A percentile compares a stretch with the other conserved stretches of the same genome.
These are phyloP conservation scores for Neocallimastix lanati DNA, from an alignment of 192 early-diverging fungal species.

Conservation along the genomic window DNA sequence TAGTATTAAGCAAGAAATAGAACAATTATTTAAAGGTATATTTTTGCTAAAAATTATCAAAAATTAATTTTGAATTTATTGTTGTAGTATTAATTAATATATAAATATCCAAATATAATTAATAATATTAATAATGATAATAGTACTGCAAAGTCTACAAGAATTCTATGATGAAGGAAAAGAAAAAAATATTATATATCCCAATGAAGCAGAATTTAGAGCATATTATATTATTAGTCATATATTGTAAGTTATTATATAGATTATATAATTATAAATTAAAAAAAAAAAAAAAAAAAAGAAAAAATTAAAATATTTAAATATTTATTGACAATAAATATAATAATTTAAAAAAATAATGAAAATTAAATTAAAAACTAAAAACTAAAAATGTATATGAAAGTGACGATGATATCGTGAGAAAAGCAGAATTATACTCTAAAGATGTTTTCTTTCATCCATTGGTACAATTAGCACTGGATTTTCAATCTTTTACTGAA, in stretches of 20 bases:
- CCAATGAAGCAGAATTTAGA: slow-evolving; percentile 78
- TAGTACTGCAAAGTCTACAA: slow-evolving; percentile 61
- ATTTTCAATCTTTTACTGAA: slow-evolving; percentile 38
- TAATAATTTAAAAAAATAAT: no score
- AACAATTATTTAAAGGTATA: slow-evolving; percentile 75
- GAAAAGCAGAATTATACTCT: slow-evolving; percentile 15
- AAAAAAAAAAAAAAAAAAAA: no score
- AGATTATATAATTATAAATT: no score
- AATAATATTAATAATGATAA: no score
- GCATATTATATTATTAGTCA: slow-evolving; percentile 72
- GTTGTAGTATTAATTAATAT: no score
- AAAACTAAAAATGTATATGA: no score
- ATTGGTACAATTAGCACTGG: slow-evolving; percentile 46
- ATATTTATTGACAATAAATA: no score
- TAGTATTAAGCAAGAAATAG: slow-evolving; percentile 63
- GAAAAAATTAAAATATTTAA: no score
- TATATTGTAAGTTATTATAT: slow-evolving; percentile 25
- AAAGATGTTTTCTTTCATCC: slow-evolving; percentile 34
- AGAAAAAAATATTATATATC: slow-evolving; percentile 20
- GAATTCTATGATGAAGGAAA: slow-evolving; percentile 73
- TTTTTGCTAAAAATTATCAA: no score
- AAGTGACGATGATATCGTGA: not conserved
- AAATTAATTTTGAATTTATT: no score
- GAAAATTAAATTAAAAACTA: no score
- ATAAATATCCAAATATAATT: no score